phyloP scores from a whole-genome alignment of 192 early-diverging fungal species.

The Pilaira anomala region DNA sequence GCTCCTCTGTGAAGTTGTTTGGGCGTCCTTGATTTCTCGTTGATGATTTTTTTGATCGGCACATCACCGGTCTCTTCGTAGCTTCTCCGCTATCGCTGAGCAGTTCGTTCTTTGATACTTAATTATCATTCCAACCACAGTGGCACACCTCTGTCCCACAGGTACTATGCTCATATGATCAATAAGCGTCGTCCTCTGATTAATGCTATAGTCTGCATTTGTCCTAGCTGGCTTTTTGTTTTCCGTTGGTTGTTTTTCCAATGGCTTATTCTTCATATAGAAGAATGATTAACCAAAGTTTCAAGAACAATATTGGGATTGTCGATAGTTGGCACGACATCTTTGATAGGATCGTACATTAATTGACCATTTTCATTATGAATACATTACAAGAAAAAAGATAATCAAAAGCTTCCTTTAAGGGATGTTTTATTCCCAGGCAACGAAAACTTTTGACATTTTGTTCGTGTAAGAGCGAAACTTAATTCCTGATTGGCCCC shows the following conservation, averaged over 20 bases:
- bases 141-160: background rate
- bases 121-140: background rate
- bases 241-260: constrained; percentile 10
- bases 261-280: constrained; percentile 10
- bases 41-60: constrained; percentile 1
- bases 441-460: no score
- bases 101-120: constrained; percentile 1
- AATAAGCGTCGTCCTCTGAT: background rate
- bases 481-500: no score
- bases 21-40: constrained; percentile 4
- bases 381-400: no score
- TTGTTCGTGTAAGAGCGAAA: no score
- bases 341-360: no score
- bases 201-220: constrained; percentile 2
- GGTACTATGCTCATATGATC: background rate
- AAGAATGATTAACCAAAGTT: no score
- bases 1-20: background rate
- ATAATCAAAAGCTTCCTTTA: no score
- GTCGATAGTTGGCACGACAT: no score
- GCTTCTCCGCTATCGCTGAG: background rate
- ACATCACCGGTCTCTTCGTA: constrained; percentile 3
- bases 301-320: no score
- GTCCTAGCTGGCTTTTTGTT: constrained; percentile 9
- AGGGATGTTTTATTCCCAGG: no score
- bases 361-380: no score